Base-by-base conservation (phyloP, 768 basidiomycete genomes). In the Paxillus ammoniavirescens region DNA sequence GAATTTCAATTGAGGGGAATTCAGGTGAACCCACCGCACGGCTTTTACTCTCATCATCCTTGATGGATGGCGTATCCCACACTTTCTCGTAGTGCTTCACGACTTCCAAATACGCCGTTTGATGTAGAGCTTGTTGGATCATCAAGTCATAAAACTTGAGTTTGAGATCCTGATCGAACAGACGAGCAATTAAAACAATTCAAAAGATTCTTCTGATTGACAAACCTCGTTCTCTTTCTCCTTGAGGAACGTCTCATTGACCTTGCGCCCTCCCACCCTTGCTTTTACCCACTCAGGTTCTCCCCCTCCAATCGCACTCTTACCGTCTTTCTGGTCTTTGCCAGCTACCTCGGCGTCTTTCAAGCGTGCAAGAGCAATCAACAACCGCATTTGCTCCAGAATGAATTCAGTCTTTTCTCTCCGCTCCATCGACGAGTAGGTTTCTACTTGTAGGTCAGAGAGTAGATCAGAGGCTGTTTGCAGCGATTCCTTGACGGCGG, bases 381-480 rank as follows among this genome's bases (percentile, higher is more conserved):
- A 76, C 47, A 98, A 70, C 53, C 97, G 80, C 93, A 99, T 98
- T 72, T 98, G 97, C 71, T 98, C 96, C 42, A 98, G 74, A 60
- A 99, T 91, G 65, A 99, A 98, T 68, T 98, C 93, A 4, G 93
- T 97, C 79, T 99, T 99, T 72, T 99, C 97, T 65, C 90, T 76
- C 55, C 94, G 86, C 59, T 98, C 93, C 97, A 99, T 98, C 6
- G 92, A 93, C 13, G 95, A 98, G 69, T 98, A 99, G 2, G 97
- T 98, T 73, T 99, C 97, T 37, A 99, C 95, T 75, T 98, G 95
- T 2, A 99, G 83, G 54, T 99, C 97, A 21, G 88, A 88, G 56
- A 98, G 79, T 28, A 98, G 75, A 58, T 98, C 97, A 0, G 92
- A 94, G 6, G 97, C 94, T 0, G 86, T 88, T 62, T 89, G 84